phyloP scores from a whole-genome alignment of 2,329 filamentous ascomycete genomes.

The Teratosphaeria gauchensis region DNA sequence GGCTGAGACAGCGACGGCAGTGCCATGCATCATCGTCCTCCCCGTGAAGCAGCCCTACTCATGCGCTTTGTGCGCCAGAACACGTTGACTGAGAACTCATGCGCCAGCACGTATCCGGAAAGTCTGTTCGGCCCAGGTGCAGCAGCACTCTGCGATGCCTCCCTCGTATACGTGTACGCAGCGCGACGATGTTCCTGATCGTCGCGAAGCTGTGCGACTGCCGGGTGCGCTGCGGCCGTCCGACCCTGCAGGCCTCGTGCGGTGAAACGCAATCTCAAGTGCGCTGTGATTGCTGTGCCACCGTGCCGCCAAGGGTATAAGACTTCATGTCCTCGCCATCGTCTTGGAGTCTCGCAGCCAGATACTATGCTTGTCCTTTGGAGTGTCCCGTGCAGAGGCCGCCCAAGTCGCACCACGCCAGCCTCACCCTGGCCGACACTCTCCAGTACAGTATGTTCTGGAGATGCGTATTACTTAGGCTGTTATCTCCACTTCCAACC shows the following conservation, averaged over 20 bases:
- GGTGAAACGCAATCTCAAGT: not conserved
- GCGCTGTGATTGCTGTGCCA: not conserved
- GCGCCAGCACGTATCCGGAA: constrained; percentile 6
- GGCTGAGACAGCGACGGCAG: constrained; percentile 10
- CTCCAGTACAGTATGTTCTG: too few species aligned
- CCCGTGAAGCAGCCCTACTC: not conserved
- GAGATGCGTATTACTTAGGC: too few species aligned
- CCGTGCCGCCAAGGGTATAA: not conserved
- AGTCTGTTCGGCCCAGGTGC: not conserved
- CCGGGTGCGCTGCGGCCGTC: not conserved
- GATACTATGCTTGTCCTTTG: not conserved
- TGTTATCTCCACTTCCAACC: not conserved
- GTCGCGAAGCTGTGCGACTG: not conserved
- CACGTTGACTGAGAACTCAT: constrained; percentile 7
- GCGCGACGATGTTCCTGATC: not conserved
- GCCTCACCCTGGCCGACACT: not conserved
- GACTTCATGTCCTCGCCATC: not conserved
- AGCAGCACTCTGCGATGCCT: not conserved
- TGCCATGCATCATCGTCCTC: constrained; percentile 12
- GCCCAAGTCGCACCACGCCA: not conserved
- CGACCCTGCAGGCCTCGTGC: not conserved
- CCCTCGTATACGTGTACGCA: not conserved
- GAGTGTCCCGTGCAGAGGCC: not conserved
- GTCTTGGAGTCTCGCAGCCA: not conserved
- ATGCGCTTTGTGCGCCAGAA: constrained; percentile 5